Evolutionary conservation across 1,284 basidiomycete species (phyloP), one percentile per base, ranked within the genome.

Genomic region (Waitea zeae): DNA sequence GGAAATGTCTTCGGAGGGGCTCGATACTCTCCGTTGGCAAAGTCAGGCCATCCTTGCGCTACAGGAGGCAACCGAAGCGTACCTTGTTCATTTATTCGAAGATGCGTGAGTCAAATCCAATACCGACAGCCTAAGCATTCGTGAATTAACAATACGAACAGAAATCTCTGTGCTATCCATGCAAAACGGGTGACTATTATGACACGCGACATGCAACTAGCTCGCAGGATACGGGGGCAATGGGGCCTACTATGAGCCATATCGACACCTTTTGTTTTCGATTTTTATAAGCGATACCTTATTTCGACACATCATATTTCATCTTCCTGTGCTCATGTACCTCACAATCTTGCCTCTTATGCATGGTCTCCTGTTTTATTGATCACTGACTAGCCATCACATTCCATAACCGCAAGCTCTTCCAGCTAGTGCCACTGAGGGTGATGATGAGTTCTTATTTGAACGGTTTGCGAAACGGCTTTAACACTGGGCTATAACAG

Each of bases 111-210:
- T 80, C 14, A 15, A 17, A 13, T 22, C 20, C 38, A 33, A 37
- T 33, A 12, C 22, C n/a, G 19, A 17, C 31, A 30, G 20, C 35
- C 14, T n/a, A n/a, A n/a, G n/a, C 19, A 31, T 32, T 20, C 20
- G 31, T 34, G 35, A 33, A 32, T n/a, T 29, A 28, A 38, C 28
- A 27, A 22, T 28, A 20, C 19, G n/a, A 28, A 12, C 45, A 88
- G 82, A 32, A 96, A 96, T 54, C 59, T 96, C 31, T 95, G 90
- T 50, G 92, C 95, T 3, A 86, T 99, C 42, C 95, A 99, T 52
- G 93, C 95, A 18, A 96, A 95, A 58, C 81, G 93, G 48, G 95
- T 99, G 11, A 99, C 95, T 5, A 82, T 99, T 48, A 96, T 96
- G 92, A 86, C 89, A 42, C 72, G 83, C 44, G 95, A 99, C 51